Evolutionary conservation across 495 filamentous ascomycete species (phyloP), one percentile per base, ranked within the genome.

Genomic region (Penicillium desertorum): DNA sequence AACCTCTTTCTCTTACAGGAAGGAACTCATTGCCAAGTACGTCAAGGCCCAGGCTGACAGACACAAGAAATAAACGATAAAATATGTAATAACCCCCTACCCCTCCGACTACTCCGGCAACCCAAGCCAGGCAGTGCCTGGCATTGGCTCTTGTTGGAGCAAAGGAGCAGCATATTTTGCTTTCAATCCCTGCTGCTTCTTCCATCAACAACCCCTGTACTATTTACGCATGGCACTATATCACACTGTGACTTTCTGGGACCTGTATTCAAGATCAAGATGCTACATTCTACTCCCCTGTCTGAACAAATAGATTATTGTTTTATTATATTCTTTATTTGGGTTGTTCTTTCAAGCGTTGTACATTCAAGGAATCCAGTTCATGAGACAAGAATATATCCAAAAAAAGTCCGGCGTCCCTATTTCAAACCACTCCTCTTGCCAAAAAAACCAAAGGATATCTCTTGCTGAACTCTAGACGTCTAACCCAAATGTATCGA

Each of bases 21-120:
- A 89, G 75, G 95, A 98, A 72, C 79, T 99, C 48, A 77, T 98
- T 34, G 84, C 86, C 54, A 91, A 92, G 78, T 83, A 96, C 76
- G 76, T 92, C 71, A 96, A 96, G 82, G 87, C 87, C 68, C 83
- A 88, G 67, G 86, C 86, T 57, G 88, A 86, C 58, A 86, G 87
- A 71, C 81, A 86, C 63, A 88, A 87, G 75, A 83, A 83, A 76
- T 86, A 75, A 76, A 63, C 56, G 53, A 61, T 53, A 53, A 42
- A 54, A 36, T 56, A 27, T 63, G 60, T 65, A 69, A 67, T 67
- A 50, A 53, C 54, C 49, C 49, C 41, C 19, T 17, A 7, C 43
- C 46, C 22, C 29, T 44, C 46, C 46, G 45, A 52, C 39, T 48
- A 41, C 54, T 23, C 43, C 32, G 16, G 29, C 25, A 32, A 49